Evolutionary conservation across 805 yeast genomes (phyloP).

Genomic region (Candida tibetensis): DNA sequence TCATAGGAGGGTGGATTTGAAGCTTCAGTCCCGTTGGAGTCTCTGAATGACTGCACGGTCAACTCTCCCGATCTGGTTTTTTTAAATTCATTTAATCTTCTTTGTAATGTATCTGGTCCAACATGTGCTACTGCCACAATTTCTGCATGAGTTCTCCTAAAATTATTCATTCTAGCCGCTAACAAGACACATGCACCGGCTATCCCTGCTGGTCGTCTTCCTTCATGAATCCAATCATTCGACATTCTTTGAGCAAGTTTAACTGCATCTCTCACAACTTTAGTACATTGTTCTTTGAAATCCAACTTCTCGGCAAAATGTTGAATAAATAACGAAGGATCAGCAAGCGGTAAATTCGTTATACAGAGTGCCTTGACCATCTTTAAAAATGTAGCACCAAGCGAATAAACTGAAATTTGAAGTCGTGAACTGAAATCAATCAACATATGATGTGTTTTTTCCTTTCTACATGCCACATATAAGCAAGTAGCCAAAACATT

Average conservation of each 20-base stretch:
- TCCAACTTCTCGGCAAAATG: constrained; percentile 88
- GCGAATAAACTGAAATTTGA: constrained; percentile 87
- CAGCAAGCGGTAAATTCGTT: constrained; percentile 78
- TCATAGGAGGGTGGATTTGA: constrained; percentile 83
- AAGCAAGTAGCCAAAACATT: constrained; percentile 94
- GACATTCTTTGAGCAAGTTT: constrained; percentile 87
- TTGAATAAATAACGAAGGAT: constrained; percentile 90
- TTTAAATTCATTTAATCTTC: constrained; percentile 84
- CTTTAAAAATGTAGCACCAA: constrained; percentile 93
- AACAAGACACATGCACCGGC: constrained; percentile 94
- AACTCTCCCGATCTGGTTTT: constrained; percentile 70
- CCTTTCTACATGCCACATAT: constrained; percentile 90
- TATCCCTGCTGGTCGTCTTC: constrained; percentile 96
- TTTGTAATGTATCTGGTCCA: constrained; percentile 90
- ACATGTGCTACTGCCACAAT: constrained; percentile 94
- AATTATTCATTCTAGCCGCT: constrained; percentile 96
- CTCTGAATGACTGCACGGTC: constrained; percentile 73
- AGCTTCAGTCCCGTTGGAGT: constrained; percentile 37
- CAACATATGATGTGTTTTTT: constrained; percentile 89
- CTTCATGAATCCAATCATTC: constrained; percentile 93
- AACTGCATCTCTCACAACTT: constrained; percentile 84
- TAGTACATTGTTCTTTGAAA: constrained; percentile 68
- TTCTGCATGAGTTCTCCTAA: constrained; percentile 87
- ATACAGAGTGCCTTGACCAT: constrained; percentile 86
- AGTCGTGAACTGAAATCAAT: constrained; percentile 90